Base-by-base conservation (phyloP, 306 rosid genomes). In the Casuarina glauca region DNA sequence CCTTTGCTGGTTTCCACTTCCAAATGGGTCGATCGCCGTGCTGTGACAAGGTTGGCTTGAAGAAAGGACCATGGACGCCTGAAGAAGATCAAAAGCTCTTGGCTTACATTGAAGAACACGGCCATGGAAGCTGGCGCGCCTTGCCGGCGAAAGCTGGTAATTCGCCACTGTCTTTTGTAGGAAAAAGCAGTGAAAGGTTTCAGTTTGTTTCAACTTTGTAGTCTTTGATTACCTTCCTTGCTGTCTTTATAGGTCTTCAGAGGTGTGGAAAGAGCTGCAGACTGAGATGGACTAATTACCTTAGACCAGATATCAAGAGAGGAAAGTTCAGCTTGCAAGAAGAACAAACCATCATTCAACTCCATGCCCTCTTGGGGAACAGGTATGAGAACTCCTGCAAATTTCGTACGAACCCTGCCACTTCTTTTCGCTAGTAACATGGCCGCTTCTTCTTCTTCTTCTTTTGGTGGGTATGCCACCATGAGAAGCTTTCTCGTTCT, bases 1-100 rank as follows among this genome's bases (percentile, higher is more conserved):
- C 77, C 77, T 73, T 76, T 71, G 80, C 86, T 70, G 69, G 13
- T 19, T 68, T 74, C 32, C 69, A 72, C 69, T 64, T 52, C 74
- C 76, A 79, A 82, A 95, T 96, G 99, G 99, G 99, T 74, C 81
- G 99, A 75, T 96, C 99, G 76, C 99, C 98, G 50, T 96, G 99
- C 85, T 96, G 98, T 54, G 99, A 96, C 86, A 96, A 96, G 79
- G 96, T 91, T 19, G 99, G 99, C 35, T 89, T 96, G 82, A 96
- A 96, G 94, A 96, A 93, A 89, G 99, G 99, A 17, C 99, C 99
- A 54, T 96, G 99, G 99, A 96, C 98, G 45, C 98, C 99, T 2
- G 99, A 96, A 81, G 99, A 96, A 88, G 99, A 96, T 79, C 99
- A 96, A 81, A 93, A 96, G 57, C 99, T 96, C 80, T 85, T 96